Percentiles rank a stretch among this genome's conserved stretches.
Conservation (phyloP, 2,329 filamentous ascomycete genomes). For the Plenodomus biglobosus region DNA sequence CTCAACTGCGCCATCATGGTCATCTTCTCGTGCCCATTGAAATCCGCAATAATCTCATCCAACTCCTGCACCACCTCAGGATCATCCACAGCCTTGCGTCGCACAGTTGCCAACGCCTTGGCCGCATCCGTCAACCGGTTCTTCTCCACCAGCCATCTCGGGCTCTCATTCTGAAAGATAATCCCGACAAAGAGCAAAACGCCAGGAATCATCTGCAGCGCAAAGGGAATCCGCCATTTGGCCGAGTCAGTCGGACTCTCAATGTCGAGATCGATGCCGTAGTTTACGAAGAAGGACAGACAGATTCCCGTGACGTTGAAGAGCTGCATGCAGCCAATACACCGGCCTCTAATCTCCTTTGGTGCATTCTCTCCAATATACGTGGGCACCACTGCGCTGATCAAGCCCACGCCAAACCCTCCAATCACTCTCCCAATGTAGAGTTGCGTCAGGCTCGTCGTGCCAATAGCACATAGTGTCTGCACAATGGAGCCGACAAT, state of each 20-base stretch:
- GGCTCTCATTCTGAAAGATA: constrained; percentile 55
- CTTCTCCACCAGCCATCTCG: constrained; percentile 58
- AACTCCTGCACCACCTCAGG: constrained; percentile 44
- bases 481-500: constrained; percentile 47
- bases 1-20: constrained; percentile 44
- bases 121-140: constrained; percentile 50
- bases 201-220: constrained; percentile 56
- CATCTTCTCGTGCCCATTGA: constrained; percentile 48
- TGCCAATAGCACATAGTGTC: constrained; percentile 42
- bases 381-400: constrained; percentile 48
- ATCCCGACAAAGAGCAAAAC: constrained; percentile 54
- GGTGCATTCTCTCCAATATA: constrained; percentile 52
- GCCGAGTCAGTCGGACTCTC: constrained; percentile 43
- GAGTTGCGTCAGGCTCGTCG: constrained; percentile 41
- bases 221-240: constrained; percentile 59
- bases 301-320: constrained; percentile 52
- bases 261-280: constrained; percentile 52
- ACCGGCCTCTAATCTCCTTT: constrained; percentile 45
- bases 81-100: constrained; percentile 41
- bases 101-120: constrained; percentile 45
- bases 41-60: constrained; percentile 47
- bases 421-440: constrained; percentile 50
- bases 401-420: constrained; percentile 49
- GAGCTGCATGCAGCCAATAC: constrained; percentile 45
- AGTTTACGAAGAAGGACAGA: constrained; percentile 57